Evolutionary conservation across 2,329 filamentous ascomycete species (phyloP), one percentile per base, ranked within the genome.

Genomic region (Ceratocystis cacaofunesta): DNA sequence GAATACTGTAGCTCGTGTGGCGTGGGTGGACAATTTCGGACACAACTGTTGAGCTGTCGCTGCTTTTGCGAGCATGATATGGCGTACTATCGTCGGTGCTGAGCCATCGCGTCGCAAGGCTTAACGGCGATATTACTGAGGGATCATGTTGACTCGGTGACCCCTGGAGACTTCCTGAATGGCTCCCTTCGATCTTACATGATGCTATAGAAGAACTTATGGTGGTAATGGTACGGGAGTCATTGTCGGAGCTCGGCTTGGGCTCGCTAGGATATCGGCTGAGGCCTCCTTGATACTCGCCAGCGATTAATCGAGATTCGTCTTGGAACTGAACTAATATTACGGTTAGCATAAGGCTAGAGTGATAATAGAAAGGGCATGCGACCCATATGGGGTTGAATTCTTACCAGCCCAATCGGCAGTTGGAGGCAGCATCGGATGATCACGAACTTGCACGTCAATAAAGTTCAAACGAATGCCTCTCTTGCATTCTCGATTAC

Each of bases 391-490:
- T 25, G 25, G 10, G 25, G 15, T 30, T 57, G 25, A 22, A 28
- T 57, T 57, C 77, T 65, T 72, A 84, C 82, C 81, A 72, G 80
- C 80, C 82, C 87, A 90, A 63, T 89, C 86, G 0, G 80, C 77
- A 1, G 83, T 82, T 1, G 80, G 81, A 4, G 81, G 79, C 28
- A 88, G 77, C 61, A 82, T 81, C 10, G 85, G 86, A 63, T 87
- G 89, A 62, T 79, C 77, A 71, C 88, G 85, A 66, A 87, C 85
- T 68, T 87, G 86, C 2, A 87, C 88, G 72, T 96, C 91, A 70
- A 96, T 91, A 71, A 96, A 97, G 76, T 96, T 96, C 50, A 97
- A 79, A 46, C 90, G 84, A 62, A 96, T 80, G 19, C 92, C 92
- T 70, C 91, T 84, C 73, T 92, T 91, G 78, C 92, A 97, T 66